Evolutionary conservation across 169 alveolate genomes (phyloP).

Genomic region (Ichthyophthirius multifiliis): DNA sequence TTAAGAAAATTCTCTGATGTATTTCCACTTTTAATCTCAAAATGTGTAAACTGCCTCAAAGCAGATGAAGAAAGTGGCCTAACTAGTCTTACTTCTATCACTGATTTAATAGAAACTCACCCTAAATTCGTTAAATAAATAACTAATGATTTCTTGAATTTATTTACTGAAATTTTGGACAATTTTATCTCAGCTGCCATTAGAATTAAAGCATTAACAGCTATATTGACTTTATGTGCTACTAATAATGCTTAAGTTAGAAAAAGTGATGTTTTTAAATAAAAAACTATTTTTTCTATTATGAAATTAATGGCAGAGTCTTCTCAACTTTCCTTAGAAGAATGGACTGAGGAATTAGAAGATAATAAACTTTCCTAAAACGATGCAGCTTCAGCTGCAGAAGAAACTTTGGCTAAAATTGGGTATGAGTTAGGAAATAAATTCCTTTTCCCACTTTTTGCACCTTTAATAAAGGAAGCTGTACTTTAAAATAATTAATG

Average conservation of each 20-base stretch:
- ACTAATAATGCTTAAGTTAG: conserved; percentile 14
- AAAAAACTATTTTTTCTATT: not conserved
- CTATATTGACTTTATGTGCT: conserved; percentile 16
- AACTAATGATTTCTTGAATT: conserved; percentile 13
- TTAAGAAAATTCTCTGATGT: conserved; percentile 14
- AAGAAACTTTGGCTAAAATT: conserved; percentile 38
- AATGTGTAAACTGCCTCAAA: conserved; percentile 22
- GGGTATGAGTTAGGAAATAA: conserved; percentile 24
- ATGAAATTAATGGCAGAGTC: conserved; percentile 30
- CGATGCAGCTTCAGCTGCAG: conserved; percentile 31
- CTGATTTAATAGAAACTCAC: conserved; percentile 35
- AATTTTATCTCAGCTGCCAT: not conserved
- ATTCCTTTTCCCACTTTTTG: conserved; percentile 31
- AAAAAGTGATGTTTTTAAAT: conserved; percentile 29
- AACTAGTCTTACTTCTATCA: conserved; percentile 4
- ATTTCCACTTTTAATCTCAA: conserved; percentile 16
- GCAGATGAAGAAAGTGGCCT: conserved; percentile 26
- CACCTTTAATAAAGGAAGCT: conserved; percentile 31
- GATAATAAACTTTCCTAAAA: conserved; percentile 26
- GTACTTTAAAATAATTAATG: not conserved
- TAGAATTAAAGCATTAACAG: conserved; percentile 30
- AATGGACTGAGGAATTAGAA: conserved; percentile 33
- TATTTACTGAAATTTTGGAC: conserved; percentile 22
- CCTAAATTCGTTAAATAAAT: conserved; percentile 27
- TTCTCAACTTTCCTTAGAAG: conserved; percentile 4